These are phyloP conservation scores for Coffea canephora DNA, from an alignment of 257 asterid species.

Conservation along the genomic window DNA sequence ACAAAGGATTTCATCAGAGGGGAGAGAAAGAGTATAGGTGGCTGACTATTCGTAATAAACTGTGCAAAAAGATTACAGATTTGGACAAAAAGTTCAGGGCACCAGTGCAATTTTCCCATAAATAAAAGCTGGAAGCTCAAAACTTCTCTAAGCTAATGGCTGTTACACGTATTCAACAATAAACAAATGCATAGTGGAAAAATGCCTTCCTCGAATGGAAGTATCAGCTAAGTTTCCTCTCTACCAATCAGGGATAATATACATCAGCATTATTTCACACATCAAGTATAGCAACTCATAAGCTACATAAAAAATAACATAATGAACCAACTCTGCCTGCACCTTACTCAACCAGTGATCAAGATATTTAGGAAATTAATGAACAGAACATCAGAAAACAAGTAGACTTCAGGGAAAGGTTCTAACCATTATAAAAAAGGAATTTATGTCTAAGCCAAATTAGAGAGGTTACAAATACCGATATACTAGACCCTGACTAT, in stretches of 20 bases:
- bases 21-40: too few species aligned
- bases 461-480: background rate
- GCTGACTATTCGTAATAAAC: too few species aligned
- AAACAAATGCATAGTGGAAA: background rate
- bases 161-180: background rate
- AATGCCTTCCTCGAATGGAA: background rate
- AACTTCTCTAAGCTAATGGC: background rate
- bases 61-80: too few species aligned
- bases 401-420: background rate
- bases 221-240: background rate
- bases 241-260: background rate
- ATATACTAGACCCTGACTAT: background rate
- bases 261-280: background rate
- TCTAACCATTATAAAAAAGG: background rate
- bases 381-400: background rate
- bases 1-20: too few species aligned
- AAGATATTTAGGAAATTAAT: background rate
- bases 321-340: background rate
- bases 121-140: background rate
- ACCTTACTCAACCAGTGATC: background rate
- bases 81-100: too few species aligned
- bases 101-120: background rate
- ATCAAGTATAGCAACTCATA: background rate
- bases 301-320: background rate
- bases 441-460: background rate